These are phyloP conservation scores for Stachybotrys chlorohalonatus DNA, from an alignment of 2,329 filamentous ascomycete genomes.

Conservation along the genomic window DNA sequence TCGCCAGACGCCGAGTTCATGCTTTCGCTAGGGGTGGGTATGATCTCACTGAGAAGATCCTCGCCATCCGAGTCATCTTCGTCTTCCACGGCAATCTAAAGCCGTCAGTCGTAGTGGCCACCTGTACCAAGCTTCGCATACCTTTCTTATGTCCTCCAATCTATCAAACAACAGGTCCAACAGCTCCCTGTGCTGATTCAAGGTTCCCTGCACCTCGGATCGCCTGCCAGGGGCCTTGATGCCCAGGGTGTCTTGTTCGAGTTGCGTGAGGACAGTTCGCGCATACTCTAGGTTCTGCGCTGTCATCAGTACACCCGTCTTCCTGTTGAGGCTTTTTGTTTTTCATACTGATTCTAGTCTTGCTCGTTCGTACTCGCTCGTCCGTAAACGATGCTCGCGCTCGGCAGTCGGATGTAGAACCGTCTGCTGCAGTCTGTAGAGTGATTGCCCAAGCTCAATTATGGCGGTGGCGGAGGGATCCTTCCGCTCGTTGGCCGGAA, in stretches of 20 bases:
- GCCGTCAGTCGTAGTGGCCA: neutral
- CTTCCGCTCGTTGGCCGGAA: conserved; percentile 5
- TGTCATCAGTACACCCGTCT: conserved; percentile 2
- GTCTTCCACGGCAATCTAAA: conserved; percentile 19
- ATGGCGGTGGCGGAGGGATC: conserved; percentile 18
- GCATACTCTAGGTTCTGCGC: conserved; percentile 63
- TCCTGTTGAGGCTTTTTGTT: neutral
- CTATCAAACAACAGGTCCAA: conserved; percentile 58
- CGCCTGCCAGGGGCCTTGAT: conserved; percentile 50
- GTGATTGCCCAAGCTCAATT: conserved; percentile 52
- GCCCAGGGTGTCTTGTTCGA: conserved; percentile 59
- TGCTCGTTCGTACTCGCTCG: conserved; percentile 56
- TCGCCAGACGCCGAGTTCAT: conserved; percentile 28
- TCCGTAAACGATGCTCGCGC: conserved; percentile 45
- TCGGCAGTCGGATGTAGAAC: conserved; percentile 55
- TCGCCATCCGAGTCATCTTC: conserved; percentile 42
- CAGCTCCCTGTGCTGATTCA: conserved; percentile 55
- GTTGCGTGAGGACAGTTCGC: conserved; percentile 55
- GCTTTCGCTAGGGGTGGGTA: conserved; percentile 46
- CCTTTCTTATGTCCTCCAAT: conserved; percentile 58
- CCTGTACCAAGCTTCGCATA: conserved; percentile 17
- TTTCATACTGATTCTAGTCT: conserved; percentile 27
- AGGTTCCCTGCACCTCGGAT: conserved; percentile 51
- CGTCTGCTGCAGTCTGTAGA: conserved; percentile 55
- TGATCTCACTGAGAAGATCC: conserved; percentile 46